Percentiles rank a stretch among this genome's conserved stretches.
These are phyloP conservation scores for Lolium rigidum DNA, from an alignment of 176 grass and related monocot genomes.

Conservation along the genomic window DNA sequence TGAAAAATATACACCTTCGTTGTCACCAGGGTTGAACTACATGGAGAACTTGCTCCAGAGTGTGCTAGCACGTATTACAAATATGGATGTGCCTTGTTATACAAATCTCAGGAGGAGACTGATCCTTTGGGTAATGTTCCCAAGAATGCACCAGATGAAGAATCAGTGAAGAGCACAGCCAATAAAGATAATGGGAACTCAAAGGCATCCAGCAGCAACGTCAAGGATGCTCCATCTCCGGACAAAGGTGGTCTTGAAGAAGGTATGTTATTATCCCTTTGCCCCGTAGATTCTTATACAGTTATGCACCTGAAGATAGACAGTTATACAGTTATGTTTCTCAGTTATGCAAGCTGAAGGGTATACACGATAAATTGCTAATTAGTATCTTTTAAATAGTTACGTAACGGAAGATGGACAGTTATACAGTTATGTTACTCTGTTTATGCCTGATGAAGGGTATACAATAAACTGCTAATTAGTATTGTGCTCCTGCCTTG, in stretches of 20 bases:
- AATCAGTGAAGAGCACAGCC: constrained; percentile 61
- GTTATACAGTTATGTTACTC: not conserved
- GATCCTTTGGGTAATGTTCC: constrained; percentile 86
- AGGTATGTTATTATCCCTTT: constrained; percentile 47
- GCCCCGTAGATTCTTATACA: not conserved
- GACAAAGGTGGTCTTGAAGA: constrained; percentile 49
- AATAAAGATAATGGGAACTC: constrained; percentile 60
- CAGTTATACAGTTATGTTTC: not conserved
- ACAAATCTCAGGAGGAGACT: constrained; percentile 89
- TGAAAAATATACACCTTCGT: not conserved
- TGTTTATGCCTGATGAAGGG: constrained; percentile 5
- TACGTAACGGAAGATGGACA: not conserved
- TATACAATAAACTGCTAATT: not conserved
- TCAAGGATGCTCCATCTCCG: constrained; percentile 38
- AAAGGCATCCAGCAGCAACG: constrained; percentile 57
- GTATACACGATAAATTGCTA: not conserved
- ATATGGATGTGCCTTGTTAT: constrained; percentile 83
- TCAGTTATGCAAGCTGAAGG: not conserved
- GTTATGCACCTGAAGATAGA: not conserved
- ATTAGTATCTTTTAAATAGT: not conserved
- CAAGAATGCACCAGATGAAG: constrained; percentile 53
- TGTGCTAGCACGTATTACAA: constrained; percentile 94
- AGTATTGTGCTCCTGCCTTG: not conserved
- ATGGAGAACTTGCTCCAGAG: constrained; percentile 87
- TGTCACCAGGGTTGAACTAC: constrained; percentile 52